Evolutionary conservation across 1,139 yeast genomes (phyloP).

Genomic region (Zygoascus sp.): DNA sequence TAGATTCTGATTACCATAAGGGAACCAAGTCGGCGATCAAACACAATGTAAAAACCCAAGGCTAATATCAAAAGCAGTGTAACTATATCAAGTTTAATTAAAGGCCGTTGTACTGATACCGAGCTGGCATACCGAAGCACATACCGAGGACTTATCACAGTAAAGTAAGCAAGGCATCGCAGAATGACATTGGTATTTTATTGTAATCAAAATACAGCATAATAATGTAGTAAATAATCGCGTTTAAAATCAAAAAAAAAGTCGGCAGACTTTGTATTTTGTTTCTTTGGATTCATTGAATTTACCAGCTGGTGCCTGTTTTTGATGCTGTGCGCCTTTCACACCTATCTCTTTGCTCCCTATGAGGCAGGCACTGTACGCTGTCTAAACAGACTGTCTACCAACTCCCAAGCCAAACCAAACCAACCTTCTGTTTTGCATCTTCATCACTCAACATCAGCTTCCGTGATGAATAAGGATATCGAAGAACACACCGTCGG

Average conservation of each 20-base stretch:
- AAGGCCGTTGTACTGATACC: too few species aligned
- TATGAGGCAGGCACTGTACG: neutral
- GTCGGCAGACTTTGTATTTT: too few species aligned
- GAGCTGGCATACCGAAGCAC: too few species aligned
- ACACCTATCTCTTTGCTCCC: neutral
- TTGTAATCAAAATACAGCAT: neutral
- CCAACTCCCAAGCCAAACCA: neutral
- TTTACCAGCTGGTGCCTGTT: too few species aligned
- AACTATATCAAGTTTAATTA: too few species aligned
- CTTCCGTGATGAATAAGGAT: slow-evolving; percentile 15
- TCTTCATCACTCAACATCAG: neutral
- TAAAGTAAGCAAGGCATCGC: neutral
- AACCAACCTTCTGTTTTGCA: neutral
- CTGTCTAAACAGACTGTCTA: neutral
- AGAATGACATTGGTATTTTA: too few species aligned
- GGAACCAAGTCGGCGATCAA: too few species aligned
- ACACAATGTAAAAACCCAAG: neutral
- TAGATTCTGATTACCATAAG: neutral
- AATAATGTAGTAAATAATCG: too few species aligned
- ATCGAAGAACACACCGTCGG: slow-evolving; percentile 33
- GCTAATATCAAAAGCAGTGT: neutral
- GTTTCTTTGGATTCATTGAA: neutral
- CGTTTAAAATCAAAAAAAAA: too few species aligned
- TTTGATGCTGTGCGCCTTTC: too few species aligned
- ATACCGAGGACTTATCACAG: too few species aligned